phyloP scores from a whole-genome alignment of 176 grass and related monocot species.

The maize (Zea mays) region DNA sequence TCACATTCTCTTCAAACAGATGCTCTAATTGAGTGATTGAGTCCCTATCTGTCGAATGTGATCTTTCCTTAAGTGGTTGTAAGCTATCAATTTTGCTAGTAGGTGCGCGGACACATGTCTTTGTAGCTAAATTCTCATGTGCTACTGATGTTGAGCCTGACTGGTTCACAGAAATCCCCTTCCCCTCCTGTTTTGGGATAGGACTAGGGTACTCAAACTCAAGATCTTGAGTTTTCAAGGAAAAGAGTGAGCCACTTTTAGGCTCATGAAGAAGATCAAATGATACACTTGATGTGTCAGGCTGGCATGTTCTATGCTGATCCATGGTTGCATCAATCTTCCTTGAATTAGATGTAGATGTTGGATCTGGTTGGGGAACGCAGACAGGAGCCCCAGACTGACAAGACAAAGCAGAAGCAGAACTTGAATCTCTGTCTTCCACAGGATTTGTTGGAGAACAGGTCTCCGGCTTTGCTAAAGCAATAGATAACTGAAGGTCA shows the following conservation, averaged over 20 bases:
- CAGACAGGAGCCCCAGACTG: conserved; percentile 25
- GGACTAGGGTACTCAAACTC: conserved; percentile 55
- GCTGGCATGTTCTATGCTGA: conserved; percentile 23
- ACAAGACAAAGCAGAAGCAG: conserved; percentile 31
- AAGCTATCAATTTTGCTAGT: conserved; percentile 43
- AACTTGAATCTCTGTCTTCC: conserved; percentile 44
- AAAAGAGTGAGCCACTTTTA: conserved; percentile 27
- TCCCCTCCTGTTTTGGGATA: conserved; percentile 48
- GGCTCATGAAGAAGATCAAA: conserved; percentile 20
- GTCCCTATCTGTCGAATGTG: conserved; percentile 35
- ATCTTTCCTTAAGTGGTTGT: conserved; percentile 40
- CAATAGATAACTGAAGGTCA: conserved; percentile 43
- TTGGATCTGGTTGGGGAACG: conserved; percentile 28
- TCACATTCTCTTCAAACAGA: conserved; percentile 25
- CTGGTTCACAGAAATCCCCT: conserved; percentile 31
- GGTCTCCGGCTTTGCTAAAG: conserved; percentile 35
- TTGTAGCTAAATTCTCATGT: conserved; percentile 43
- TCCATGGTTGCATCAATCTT: conserved; percentile 35
- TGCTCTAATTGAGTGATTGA: conserved; percentile 21
- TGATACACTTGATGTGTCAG: conserved; percentile 37
- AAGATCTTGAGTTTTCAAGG: conserved; percentile 35
- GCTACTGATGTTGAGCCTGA: conserved; percentile 38
- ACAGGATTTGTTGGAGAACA: conserved; percentile 38
- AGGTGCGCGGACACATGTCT: conserved; percentile 37
- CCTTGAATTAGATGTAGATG: conserved; percentile 34